A percentile compares a stretch with the other conserved stretches of the same genome.
Conservation (phyloP, 2,329 filamentous ascomycete species). For the Coniochaeta sp. region DNA sequence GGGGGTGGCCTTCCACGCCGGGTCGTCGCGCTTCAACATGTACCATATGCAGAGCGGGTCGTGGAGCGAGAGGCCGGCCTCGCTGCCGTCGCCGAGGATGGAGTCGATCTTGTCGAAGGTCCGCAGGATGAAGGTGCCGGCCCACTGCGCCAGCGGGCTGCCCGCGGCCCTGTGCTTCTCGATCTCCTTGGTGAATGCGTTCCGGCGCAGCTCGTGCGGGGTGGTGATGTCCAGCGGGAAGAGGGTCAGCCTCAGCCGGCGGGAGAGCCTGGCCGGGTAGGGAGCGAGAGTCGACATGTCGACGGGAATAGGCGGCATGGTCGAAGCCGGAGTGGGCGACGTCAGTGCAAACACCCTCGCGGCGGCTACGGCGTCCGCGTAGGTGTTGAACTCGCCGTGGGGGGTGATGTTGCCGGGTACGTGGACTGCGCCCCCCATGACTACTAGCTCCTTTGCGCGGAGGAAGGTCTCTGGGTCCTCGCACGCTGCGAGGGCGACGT, state of each 20-base stretch:
- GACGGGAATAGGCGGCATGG: constrained; percentile 64
- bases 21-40: constrained; percentile 54
- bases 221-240: constrained; percentile 75
- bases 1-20: constrained; percentile 48
- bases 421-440: constrained; percentile 88
- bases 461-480: constrained; percentile 87
- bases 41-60: constrained; percentile 79
- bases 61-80: constrained; percentile 61
- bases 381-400: constrained; percentile 90
- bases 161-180: constrained; percentile 49
- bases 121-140: constrained; percentile 62
- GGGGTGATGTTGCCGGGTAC: constrained; percentile 78
- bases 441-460: constrained; percentile 79
- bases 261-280: constrained; percentile 60
- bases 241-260: constrained; percentile 58
- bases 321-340: constrained; percentile 64
- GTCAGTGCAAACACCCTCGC: constrained; percentile 74
- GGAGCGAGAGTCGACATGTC: constrained; percentile 43
- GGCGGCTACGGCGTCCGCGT: constrained; percentile 74
- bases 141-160: constrained; percentile 70
- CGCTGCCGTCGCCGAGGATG: constrained; percentile 50
- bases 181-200: constrained; percentile 51
- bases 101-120: constrained; percentile 62
- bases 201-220: constrained; percentile 57
- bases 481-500: constrained; percentile 79